Evolutionary conservation across 1,139 yeast genomes (phyloP).

Genomic region (Blastobotrys buckinghamii): DNA sequence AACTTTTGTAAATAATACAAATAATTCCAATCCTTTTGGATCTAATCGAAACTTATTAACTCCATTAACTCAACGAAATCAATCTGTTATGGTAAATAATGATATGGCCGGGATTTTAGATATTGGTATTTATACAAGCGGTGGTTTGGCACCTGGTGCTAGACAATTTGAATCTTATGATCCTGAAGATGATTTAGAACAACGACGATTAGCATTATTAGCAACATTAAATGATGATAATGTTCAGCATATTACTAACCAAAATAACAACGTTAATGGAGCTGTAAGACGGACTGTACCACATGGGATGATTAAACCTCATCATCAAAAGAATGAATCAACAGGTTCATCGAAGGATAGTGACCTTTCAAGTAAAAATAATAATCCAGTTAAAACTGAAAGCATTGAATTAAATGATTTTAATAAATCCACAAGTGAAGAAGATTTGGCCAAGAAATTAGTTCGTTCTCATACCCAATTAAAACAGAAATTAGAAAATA

Average conservation of each 20-base stretch:
- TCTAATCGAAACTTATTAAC: neutral
- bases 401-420: neutral
- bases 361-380: neutral
- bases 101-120: constrained; percentile 19
- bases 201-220: constrained; percentile 8
- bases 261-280: neutral
- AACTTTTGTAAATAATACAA: neutral
- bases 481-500: neutral
- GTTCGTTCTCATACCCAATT: constrained; percentile 23
- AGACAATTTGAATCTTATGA: constrained; percentile 7
- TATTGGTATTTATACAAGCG: constrained; percentile 26
- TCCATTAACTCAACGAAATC: neutral
- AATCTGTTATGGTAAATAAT: neutral
- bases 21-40: neutral
- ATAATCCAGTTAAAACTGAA: neutral
- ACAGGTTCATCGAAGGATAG: neutral
- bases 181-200: constrained; percentile 8
- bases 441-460: constrained; percentile 21
- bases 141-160: constrained; percentile 32
- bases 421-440: neutral
- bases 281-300: neutral
- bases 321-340: neutral
- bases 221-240: neutral
- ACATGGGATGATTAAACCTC: neutral
- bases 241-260: neutral